Evolutionary conservation across 2,329 filamentous ascomycete species (phyloP), one percentile per base, ranked within the genome.

Genomic region (Xylaria sp.): DNA sequence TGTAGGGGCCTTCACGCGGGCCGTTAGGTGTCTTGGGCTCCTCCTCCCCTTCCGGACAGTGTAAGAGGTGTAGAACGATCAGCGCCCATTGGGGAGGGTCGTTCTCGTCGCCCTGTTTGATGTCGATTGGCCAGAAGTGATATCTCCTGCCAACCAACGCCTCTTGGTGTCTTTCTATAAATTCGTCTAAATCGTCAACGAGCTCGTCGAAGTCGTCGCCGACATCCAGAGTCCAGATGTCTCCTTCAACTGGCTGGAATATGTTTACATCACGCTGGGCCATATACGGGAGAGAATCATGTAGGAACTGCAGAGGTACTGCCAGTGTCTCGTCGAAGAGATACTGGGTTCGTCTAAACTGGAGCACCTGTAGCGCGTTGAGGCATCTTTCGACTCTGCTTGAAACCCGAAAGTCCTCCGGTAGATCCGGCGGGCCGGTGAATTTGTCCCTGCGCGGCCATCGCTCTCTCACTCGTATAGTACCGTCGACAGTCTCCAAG

Each of bases 121-220:
- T 11, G 2, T 73, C 70, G 20, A 74, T 62, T 5, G 66, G 42
- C 72, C 71, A 72, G 44, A 74, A 68, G 15, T 66, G 38, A 50
- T 72, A 73, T 36, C 59, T 68, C 20, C 22, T 71, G 3, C 2
- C 3, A 1, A 13, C 27, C 3, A 69, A 15, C 1, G 22, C 2
- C 0, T 3, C 3, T 2, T n/a, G 6, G 13, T 65, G 17, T 25
- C 4, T 20, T 20, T 27, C 29, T 36, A 29, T 33, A 9, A 67
- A 49, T 0, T 47, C 6, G 3, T 6, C 5, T 2, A 55, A 17
- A 1, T 39, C 42, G 3, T 17, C 5, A 22, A 20, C 22, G 22
- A 22, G 1, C 1, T 33, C 4, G 6, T 29, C 25, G 1, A 15
- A n/a, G 15, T 54, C 33, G 33, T 10, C 3, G 25, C 9, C 2